Conservation (phyloP, 2,329 filamentous ascomycete species). For the Sporothrix mexicana region DNA sequence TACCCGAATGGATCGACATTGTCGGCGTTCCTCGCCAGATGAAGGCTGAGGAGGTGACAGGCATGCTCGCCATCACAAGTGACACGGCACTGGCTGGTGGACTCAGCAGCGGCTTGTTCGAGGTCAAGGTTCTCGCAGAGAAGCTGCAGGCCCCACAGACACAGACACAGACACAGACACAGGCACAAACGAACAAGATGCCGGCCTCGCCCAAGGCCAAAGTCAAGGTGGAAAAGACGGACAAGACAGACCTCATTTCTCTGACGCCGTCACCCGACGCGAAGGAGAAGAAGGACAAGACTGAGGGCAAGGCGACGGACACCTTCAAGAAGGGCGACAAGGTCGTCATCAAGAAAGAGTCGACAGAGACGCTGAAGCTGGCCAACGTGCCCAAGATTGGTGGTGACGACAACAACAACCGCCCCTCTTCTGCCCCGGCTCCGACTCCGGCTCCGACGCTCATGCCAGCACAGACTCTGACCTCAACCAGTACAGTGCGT, state of each 20-base stretch:
- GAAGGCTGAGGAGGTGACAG: constrained; percentile 46
- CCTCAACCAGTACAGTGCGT: no score
- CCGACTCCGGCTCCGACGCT: no score
- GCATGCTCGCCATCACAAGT: constrained; percentile 46
- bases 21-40: constrained; percentile 53
- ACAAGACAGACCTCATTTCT: neutral
- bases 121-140: neutral
- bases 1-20: constrained; percentile 55
- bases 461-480: no score
- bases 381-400: neutral
- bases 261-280: neutral
- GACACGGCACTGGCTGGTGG: constrained; percentile 40
- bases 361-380: neutral
- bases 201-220: neutral
- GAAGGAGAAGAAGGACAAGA: neutral
- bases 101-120: neutral
- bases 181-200: neutral
- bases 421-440: no score
- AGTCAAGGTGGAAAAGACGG: neutral
- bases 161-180: neutral
- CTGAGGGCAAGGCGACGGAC: neutral
- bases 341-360: neutral
- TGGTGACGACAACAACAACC: no score
- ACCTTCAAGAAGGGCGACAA: neutral
- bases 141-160: neutral